Evolutionary conservation across 768 basidiomycete genomes (phyloP), one percentile per base, ranked within the genome.

Genomic region (Trametes cubensis): DNA sequence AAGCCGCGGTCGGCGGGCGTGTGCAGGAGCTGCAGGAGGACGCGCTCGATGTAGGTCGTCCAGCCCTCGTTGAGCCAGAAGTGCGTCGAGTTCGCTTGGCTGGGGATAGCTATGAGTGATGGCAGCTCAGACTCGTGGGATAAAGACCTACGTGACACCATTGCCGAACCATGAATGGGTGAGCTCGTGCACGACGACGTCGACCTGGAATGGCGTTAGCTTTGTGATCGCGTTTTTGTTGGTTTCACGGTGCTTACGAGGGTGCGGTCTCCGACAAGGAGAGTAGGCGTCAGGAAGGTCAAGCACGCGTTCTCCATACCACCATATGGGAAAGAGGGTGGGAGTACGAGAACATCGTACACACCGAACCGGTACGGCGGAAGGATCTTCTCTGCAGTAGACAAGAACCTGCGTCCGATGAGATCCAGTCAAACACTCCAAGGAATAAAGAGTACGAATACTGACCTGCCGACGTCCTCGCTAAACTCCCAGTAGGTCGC

Each of bases 151-250:
- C 89, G 90, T 92, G 58, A 94, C 84, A 23, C 91, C 90, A 71
- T 95, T 95, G n/a, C 94, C 94, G 62, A 94, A 95, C 87, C 89
- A 97, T 2, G 90, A 91, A 71, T 98, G 91, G 0, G 87, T 86
- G 28, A 89, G 76, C 71, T 94, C 94, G 76, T 96, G 91, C 0
- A 94, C 90, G 14, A 94, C 87, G 14, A 96, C 92, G 70, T 95
- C 92, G 8, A 94, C 68, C 69, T 70, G 21, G 1, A 6, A 5
- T 3, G 13, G 0, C 3, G 21, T 55, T 8, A 48, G 56, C 45
- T 3, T 6, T 10, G 8, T 0, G 10, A n/a, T n/a, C n/a, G n/a
- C n/a, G n/a, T n/a, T n/a, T n/a, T n/a, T n/a, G n/a, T n/a, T n/a
- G n/a, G n/a, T n/a, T n/a, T n/a, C n/a, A n/a, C n/a, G n/a, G n/a